Percentiles rank a stretch among this genome's conserved stretches.
Evolutionary conservation across 2,329 filamentous ascomycete species (phyloP).

Genomic region (Cryphonectria japonica): DNA sequence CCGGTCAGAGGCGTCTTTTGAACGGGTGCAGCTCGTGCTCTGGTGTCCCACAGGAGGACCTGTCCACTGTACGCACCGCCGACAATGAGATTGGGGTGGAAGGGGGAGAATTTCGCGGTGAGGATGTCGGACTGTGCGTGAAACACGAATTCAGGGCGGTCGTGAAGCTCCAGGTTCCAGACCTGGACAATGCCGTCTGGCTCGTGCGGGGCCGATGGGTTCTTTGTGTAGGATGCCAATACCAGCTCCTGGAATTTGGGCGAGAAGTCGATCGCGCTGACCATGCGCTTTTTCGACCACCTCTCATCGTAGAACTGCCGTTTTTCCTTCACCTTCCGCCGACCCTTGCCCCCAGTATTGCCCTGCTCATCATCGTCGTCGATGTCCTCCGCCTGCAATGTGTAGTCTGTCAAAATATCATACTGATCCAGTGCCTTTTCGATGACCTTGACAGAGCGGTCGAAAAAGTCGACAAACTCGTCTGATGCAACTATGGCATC

Average conservation of each 20-base stretch:
- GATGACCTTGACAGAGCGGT: slow-evolving; percentile 94
- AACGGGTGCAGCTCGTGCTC: slow-evolving; percentile 84
- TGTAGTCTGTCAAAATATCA: slow-evolving; percentile 94
- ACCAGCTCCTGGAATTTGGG: slow-evolving; percentile 93
- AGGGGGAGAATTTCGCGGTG: slow-evolving; percentile 96
- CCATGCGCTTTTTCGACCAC: slow-evolving; percentile 97
- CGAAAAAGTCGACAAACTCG: slow-evolving; percentile 93
- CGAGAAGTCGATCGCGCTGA: slow-evolving; percentile 94
- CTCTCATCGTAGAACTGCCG: slow-evolving; percentile 93
- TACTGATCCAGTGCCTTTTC: slow-evolving; percentile 95
- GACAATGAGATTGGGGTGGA: slow-evolving; percentile 94
- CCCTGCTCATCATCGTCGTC: slow-evolving; percentile 85
- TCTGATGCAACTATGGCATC: slow-evolving; percentile 88
- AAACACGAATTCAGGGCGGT: slow-evolving; percentile 94
- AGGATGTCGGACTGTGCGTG: slow-evolving; percentile 95
- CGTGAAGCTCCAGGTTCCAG: slow-evolving; percentile 95
- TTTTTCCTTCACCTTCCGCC: slow-evolving; percentile 80
- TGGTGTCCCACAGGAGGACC: slow-evolving; percentile 95
- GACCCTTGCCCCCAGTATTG: slow-evolving; percentile 70
- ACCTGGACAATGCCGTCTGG: slow-evolving; percentile 92
- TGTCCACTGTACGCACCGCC: slow-evolving; percentile 97
- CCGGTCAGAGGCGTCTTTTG: slow-evolving; percentile 96
- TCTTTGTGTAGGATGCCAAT: slow-evolving; percentile 95
- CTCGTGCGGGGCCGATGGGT: slow-evolving; percentile 90
- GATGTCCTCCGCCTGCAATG: slow-evolving; percentile 73